phyloP scores from a whole-genome alignment of 768 basidiomycete species.

The Boletus rubropictus region DNA sequence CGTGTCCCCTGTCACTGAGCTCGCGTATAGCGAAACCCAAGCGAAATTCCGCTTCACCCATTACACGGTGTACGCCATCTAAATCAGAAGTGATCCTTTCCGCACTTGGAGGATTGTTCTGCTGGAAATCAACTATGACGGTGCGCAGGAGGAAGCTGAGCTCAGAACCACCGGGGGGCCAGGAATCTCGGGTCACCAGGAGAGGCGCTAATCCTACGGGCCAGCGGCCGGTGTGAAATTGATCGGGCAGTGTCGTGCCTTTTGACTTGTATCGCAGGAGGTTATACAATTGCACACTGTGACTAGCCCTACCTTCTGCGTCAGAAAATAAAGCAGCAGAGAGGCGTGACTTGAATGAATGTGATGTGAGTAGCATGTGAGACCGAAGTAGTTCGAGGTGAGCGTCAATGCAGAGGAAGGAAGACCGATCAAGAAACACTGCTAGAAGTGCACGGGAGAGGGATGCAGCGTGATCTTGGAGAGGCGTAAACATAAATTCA shows the following conservation, averaged over 20 bases:
- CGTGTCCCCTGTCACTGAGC: constrained; percentile 56
- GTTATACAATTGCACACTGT: constrained; percentile 25
- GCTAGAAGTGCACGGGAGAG: constrained; percentile 64
- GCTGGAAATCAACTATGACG: constrained; percentile 79
- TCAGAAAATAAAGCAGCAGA: constrained; percentile 74
- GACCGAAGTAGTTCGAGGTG: constrained; percentile 68
- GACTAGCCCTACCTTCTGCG: constrained; percentile 42
- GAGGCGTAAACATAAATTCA: constrained; percentile 55
- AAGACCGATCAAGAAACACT: constrained; percentile 57
- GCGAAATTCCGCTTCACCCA: constrained; percentile 65
- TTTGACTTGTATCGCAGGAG: constrained; percentile 20
- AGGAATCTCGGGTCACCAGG: constrained; percentile 66
- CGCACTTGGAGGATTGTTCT: constrained; percentile 22
- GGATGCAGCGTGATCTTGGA: constrained; percentile 53
- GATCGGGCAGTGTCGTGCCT: constrained; percentile 16
- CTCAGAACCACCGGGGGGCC: constrained; percentile 86
- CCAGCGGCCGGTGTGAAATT: constrained; percentile 34
- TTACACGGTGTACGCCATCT: constrained; percentile 32
- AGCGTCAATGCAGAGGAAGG: constrained; percentile 60
- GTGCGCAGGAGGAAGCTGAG: constrained; percentile 78
- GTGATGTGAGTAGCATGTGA: constrained; percentile 67
- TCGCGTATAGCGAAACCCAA: constrained; percentile 83
- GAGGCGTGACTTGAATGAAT: constrained; percentile 68
- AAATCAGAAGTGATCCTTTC: constrained; percentile 25
- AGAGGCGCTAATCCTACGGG: constrained; percentile 69